Evolutionary conservation across 1,284 basidiomycete species (phyloP), one percentile per base, ranked within the genome.

Genomic region (Tilletia horrida): DNA sequence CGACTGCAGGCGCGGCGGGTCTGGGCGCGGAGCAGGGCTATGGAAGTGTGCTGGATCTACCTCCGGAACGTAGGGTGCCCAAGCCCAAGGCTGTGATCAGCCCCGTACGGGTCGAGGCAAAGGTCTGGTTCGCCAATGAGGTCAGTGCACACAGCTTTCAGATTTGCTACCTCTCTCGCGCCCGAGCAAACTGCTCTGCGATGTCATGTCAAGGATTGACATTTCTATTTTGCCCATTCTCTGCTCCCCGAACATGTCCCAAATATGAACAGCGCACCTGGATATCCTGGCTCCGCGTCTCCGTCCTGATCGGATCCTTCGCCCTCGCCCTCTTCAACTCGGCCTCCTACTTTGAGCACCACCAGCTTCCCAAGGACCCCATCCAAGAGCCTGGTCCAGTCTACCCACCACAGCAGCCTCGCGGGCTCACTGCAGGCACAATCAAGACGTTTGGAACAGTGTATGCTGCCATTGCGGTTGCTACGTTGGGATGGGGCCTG

Each of bases 311-410:
- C 67, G 92, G 90, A 3, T 89, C 92, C 0, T 88, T 98, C 48
- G 86, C 93, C 0, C 84, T 95, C 21, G 93, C 92, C 0, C 85
- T 98, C 1, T 93, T 91, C 86, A 94, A 95, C 77, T 88, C 90
- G 0, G 91, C 91, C 13, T 65, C 77, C n/a, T 80, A 74, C 66
- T 81, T 78, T 66, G 66, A 73, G 57, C 66, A 75, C 21, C 75
- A 77, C 69, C 57, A 69, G 45, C 73, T 68, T 66, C 21, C 70
- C 67, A 27, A 69, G 25, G 44, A 65, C 42, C 67, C 59, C 23
- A 14, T 70, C 71, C 4, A 67, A 67, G 50, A 63, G 45, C 65
- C 65, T 9, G 62, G 66, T 18, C 50, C 59, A 14, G 35, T 25
- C 11, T 44, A 29, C 13, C 67, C 67, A 21, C 67, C 67, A 14